These are phyloP conservation scores for Zalaria sp. DNA, from an alignment of 2,329 filamentous ascomycete genomes.

Conservation along the genomic window DNA sequence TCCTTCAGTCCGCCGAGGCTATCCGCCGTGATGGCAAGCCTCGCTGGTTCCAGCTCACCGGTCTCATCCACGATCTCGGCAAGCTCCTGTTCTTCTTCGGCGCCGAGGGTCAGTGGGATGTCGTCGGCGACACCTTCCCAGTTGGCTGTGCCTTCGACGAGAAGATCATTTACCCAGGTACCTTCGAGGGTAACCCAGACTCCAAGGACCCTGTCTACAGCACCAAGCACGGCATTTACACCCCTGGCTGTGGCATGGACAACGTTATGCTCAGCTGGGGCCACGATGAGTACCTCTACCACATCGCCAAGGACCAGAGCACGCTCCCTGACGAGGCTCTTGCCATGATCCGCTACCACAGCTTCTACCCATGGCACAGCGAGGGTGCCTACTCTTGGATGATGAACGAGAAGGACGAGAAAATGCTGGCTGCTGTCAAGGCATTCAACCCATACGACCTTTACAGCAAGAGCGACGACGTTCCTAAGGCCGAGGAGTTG, in stretches of 20 bases:
- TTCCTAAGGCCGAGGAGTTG: constrained; percentile 61
- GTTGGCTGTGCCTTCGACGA: constrained; percentile 64
- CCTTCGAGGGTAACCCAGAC: constrained; percentile 68
- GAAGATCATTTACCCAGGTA: constrained; percentile 67
- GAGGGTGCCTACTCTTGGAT: constrained; percentile 67
- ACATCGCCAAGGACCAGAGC: constrained; percentile 71
- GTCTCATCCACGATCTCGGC: constrained; percentile 66
- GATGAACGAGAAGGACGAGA: constrained; percentile 70
- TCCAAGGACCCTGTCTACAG: constrained; percentile 54
- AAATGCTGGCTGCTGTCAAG: constrained; percentile 66
- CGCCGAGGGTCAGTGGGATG: constrained; percentile 83
- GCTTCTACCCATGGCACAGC: constrained; percentile 84
- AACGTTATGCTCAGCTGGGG: constrained; percentile 87
- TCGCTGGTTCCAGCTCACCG: constrained; percentile 67
- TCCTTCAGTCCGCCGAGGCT: constrained; percentile 78
- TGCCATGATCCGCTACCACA: constrained; percentile 88
- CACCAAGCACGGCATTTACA: constrained; percentile 68
- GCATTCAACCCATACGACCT: constrained; percentile 87
- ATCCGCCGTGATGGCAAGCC: constrained; percentile 76
- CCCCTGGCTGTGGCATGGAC: constrained; percentile 64
- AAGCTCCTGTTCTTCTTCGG: constrained; percentile 71
- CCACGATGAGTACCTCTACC: constrained; percentile 78
- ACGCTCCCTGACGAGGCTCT: constrained; percentile 67
- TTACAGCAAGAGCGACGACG: constrained; percentile 79
- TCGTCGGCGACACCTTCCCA: constrained; percentile 76